Evolutionary conservation across 2,329 filamentous ascomycete species (phyloP), one percentile per base, ranked within the genome.

Genomic region (Diaporthe vexans): DNA sequence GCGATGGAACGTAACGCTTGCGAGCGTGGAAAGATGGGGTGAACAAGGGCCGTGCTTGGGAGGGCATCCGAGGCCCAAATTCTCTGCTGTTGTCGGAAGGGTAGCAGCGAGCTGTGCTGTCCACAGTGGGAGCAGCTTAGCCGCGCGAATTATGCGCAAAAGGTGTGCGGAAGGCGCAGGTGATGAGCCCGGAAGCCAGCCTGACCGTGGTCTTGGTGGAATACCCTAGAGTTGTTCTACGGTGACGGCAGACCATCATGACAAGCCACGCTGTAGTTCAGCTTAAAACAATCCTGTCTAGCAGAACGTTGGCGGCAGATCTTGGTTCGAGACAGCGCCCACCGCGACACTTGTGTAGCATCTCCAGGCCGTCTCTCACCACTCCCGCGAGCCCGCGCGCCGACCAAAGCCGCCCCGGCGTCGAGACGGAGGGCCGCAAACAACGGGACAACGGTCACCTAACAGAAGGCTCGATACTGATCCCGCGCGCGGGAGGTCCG

Each of bases 261-360:
- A 13, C 33, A 52, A 67, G 46, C 63, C 63, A 52, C n/a, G 63
- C 63, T n/a, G 48, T 54, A 68, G 8, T 68, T 68, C 63, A 68
- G 63, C 48, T 54, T 54, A 51, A 68, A 54, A 54, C 33, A 68
- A 40, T 68, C 1, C 19, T 29, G 48, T 17, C 33, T 33, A 54
- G 63, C n/a, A 54, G 48, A n/a, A n/a, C 6, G 46, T 40, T 54
- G 63, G 63, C 63, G n/a, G 63, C 21, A 37, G 63, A 68, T 54
- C 63, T 54, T 54, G 33, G 63, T 52, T 19, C 40, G 63, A 40
- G 48, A 54, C 33, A 52, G 46, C 63, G 29, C 46, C 63, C 3
- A 68, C 48, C 21, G 29, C 33, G 29, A 52, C 63, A 54, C 33
- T 68, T 54, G 5, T 54, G 33, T 54, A 46, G 29, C 48, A 54